Percentiles rank a stretch among this genome's conserved stretches.
phyloP scores from a whole-genome alignment of 257 asterid genomes.

The Ilex aquifolium region DNA sequence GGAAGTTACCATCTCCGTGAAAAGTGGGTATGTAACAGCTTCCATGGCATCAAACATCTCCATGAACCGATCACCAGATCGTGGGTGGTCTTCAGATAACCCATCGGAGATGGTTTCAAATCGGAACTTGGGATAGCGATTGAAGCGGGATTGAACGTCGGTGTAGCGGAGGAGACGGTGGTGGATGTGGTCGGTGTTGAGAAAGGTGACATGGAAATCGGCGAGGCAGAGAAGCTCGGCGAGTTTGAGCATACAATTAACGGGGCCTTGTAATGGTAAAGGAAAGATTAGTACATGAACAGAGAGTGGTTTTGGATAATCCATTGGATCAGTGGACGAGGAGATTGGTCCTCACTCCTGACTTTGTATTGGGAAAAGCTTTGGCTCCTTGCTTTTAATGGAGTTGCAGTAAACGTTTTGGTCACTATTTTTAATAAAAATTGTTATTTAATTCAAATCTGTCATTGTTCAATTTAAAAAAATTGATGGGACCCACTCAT shows the following conservation, averaged over 20 bases:
- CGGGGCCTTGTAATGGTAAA: slow-evolving; percentile 63
- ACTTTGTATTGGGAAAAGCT: too few species aligned
- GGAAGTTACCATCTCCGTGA: slow-evolving; percentile 31
- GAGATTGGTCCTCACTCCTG: too few species aligned
- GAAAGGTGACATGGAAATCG: too few species aligned
- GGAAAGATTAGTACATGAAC: slow-evolving; percentile 61
- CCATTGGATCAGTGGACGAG: too few species aligned
- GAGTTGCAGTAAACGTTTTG: too few species aligned
- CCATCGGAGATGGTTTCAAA: slow-evolving; percentile 52
- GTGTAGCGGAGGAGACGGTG: slow-evolving; percentile 39
- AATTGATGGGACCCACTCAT: too few species aligned
- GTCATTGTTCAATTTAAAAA: too few species aligned
- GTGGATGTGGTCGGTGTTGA: background rate
- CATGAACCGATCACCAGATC: slow-evolving; percentile 31
- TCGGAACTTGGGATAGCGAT: slow-evolving; percentile 31
- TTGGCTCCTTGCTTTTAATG: too few species aligned
- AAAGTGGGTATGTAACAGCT: slow-evolving; percentile 27
- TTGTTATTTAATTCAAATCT: too few species aligned
- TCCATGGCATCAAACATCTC: slow-evolving; percentile 45
- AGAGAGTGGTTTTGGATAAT: background rate
- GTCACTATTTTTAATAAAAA: too few species aligned
- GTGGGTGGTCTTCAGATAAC: slow-evolving; percentile 41
- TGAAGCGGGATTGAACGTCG: slow-evolving; percentile 34
- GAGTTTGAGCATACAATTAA: slow-evolving; percentile 59
- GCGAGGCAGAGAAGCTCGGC: slow-evolving; percentile 34